These are phyloP conservation scores for Syncephalastrum monosporum DNA, from an alignment of 371 early-diverging fungal species.

Conservation along the genomic window DNA sequence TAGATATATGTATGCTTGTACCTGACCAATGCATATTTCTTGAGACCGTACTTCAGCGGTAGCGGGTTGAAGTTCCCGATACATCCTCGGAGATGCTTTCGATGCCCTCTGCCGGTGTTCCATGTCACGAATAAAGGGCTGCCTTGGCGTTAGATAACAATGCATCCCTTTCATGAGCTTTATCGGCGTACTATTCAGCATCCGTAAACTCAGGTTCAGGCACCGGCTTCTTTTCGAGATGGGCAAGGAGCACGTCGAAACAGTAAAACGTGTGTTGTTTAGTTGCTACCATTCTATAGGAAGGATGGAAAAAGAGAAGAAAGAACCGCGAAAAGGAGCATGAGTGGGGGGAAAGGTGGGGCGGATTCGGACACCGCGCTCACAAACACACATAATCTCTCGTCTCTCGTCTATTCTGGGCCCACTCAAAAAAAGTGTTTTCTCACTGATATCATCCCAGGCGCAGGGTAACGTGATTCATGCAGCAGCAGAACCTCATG, in stretches of 20 bases:
- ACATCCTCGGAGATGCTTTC: constrained; percentile 79
- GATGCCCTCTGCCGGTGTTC: constrained; percentile 50
- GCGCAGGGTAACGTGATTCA: too few species aligned
- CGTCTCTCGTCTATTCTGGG: too few species aligned
- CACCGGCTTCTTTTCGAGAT: constrained; percentile 38
- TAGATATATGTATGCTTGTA: constrained; percentile 11
- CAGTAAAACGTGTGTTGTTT: constrained; percentile 74
- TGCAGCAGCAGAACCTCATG: too few species aligned
- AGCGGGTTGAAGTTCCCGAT: constrained; percentile 88
- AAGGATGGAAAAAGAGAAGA: constrained; percentile 8
- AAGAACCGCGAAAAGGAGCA: constrained; percentile 9
- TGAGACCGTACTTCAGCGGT: constrained; percentile 69
- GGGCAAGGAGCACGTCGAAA: constrained; percentile 65
- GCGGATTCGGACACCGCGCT: too few species aligned
- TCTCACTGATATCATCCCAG: too few species aligned
- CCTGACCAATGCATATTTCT: constrained; percentile 86
- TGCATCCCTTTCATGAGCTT: neutral
- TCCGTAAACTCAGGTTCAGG: constrained; percentile 48
- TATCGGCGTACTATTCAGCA: constrained; percentile 50
- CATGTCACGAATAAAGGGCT: constrained; percentile 91
- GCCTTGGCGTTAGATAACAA: neutral
- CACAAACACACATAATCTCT: too few species aligned
- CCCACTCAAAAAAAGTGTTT: too few species aligned
- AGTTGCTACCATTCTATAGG: constrained; percentile 30
- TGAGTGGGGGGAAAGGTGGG: too few species aligned